Evolutionary conservation across 768 basidiomycete species (phyloP), one percentile per base, ranked within the genome.

Genomic region (Grammothele lineata): DNA sequence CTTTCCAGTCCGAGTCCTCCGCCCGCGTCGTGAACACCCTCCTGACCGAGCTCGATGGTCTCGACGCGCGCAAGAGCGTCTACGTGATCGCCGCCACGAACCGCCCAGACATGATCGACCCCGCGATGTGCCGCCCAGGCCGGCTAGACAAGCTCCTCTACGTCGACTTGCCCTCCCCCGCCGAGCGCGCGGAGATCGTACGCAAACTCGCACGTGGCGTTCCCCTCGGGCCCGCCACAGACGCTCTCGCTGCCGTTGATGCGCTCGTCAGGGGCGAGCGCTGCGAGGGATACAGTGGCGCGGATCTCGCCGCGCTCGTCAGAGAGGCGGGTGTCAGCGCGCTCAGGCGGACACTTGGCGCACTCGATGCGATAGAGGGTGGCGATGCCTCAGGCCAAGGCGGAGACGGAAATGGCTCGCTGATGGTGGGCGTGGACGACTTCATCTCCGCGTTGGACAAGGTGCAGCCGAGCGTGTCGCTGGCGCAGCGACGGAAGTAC

Each of bases 101-200:
- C 65, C 75, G 93, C 11, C 93, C 93, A 1, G 92, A 97, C 69
- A 95, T 95, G 84, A 93, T 96, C 50, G 93, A 97, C 61, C 94
- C 93, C 1, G 93, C 94, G 6, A 94, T 95, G 92, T 90, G 92
- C 43, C 87, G 93, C n/a, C 94, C 94, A 0, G 93, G 94, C 0
- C 80, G 94, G 9, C 77, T 97, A 10, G 94, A 96, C 70, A 96
- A 96, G 64, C 76, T 95, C 5, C 75, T 96, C 35, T 97, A 93
- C 58, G 92, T 96, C 57, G 93, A 95, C 65, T 73, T 95, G 0
- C 94, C 93, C 18, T 69, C 73, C 0, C 53, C 82, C 0, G 60
- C 67, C 23, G 94, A 94, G 64, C 82, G 92, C 18, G 78, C 75
- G 5, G 93, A 96, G 63, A 95, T 97, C 50, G 63, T 93, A 38